Conservation (phyloP, 2,329 filamentous ascomycete species). For the Cercospora zeina region DNA sequence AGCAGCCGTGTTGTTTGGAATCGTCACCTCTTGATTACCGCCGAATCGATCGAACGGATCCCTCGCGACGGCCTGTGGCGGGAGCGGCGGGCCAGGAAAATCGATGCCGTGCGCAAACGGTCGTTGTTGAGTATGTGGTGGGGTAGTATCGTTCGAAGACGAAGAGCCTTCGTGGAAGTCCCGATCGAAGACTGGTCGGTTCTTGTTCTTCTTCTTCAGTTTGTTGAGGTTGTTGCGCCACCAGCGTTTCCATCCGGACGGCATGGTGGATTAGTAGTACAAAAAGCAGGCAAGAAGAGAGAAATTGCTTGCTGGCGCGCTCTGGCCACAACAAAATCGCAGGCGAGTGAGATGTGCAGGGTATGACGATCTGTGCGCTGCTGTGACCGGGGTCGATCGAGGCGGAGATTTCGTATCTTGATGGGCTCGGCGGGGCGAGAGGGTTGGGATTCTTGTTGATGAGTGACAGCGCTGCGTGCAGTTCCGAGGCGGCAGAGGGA, state of each 20-base stretch:
- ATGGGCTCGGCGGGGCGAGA: background rate
- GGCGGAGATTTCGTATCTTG: background rate
- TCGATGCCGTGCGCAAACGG: slow-evolving; percentile 3
- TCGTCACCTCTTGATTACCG: background rate
- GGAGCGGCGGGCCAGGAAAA: background rate
- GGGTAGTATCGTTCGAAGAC: background rate
- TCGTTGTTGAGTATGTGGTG: slow-evolving; percentile 9
- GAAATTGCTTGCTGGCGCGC: background rate
- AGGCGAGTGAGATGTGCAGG: slow-evolving; percentile 6
- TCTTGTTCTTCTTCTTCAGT: slow-evolving; percentile 18
- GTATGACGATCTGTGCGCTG: background rate
- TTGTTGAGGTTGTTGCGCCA: slow-evolving; percentile 24
- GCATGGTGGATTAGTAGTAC: background rate
- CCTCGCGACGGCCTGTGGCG: slow-evolving; percentile 11
- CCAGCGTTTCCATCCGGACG: slow-evolving; percentile 16
- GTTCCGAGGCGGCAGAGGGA: background rate
- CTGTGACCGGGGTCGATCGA: background rate
- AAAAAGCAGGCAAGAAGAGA: background rate
- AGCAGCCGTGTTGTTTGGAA: background rate
- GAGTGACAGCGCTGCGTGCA: background rate
- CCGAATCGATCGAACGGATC: slow-evolving; percentile 14
- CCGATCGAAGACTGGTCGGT: slow-evolving; percentile 14
- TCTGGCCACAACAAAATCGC: background rate
- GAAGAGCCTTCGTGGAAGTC: slow-evolving; percentile 14
- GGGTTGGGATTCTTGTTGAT: background rate